Evolutionary conservation across 805 yeast species (phyloP).

Genomic region (Isabelozyma gotoi): DNA sequence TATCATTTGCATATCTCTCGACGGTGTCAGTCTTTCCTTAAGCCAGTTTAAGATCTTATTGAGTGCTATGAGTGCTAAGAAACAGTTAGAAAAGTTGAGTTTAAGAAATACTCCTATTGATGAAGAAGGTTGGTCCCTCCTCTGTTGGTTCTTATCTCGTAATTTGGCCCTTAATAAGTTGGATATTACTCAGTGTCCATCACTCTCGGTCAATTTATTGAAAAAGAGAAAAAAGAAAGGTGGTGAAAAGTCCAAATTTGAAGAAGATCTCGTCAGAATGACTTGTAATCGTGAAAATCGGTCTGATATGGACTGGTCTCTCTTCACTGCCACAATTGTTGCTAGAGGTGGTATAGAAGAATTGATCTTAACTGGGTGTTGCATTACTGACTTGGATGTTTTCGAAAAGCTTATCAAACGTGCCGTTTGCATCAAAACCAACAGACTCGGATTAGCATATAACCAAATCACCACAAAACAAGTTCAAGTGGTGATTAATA

Average conservation of each 20-base stretch:
- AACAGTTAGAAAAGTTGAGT: constrained; percentile 67
- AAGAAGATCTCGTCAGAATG: constrained; percentile 40
- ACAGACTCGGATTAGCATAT: constrained; percentile 74
- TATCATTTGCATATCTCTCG: constrained; percentile 69
- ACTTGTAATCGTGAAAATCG: constrained; percentile 52
- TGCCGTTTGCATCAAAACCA: constrained; percentile 56
- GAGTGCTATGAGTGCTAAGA: constrained; percentile 65
- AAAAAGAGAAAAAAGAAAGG: constrained; percentile 28
- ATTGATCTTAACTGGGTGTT: constrained; percentile 73
- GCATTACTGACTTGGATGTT: constrained; percentile 53
- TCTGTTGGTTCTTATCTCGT: constrained; percentile 72
- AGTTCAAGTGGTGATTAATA: constrained; percentile 46
- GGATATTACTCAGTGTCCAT: constrained; percentile 71
- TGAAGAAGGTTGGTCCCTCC: constrained; percentile 69
- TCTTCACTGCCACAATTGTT: constrained; percentile 66
- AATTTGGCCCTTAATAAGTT: constrained; percentile 57
- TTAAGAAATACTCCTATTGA: constrained; percentile 77
- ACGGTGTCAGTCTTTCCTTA: constrained; percentile 70
- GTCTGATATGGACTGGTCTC: constrained; percentile 79
- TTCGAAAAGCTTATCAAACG: constrained; percentile 56
- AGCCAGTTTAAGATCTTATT: constrained; percentile 79
- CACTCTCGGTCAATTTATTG: constrained; percentile 44
- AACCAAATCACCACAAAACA: constrained; percentile 66
- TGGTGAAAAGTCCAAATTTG: constrained; percentile 18
- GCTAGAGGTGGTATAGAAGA: constrained; percentile 79